Base-by-base conservation (phyloP, 805 yeast species). In the Scheffersomyces amazonensis region DNA sequence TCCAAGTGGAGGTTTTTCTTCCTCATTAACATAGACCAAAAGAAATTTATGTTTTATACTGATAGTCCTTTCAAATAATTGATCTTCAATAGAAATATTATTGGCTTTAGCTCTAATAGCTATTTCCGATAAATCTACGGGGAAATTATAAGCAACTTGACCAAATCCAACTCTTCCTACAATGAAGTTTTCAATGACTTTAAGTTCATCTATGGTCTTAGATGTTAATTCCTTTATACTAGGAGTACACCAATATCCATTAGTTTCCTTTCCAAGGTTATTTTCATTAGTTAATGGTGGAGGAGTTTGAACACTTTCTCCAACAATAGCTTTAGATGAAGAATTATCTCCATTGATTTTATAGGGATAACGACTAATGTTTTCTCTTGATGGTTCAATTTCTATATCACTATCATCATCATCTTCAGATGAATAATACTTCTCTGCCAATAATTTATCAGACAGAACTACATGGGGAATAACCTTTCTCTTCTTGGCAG, bases 221-320 rank as follows among this genome's bases (percentile, higher is more conserved):
- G 54, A 45, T 0, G 70, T 45, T 2, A 86, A 62, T 21, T 75
- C 77, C 2, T 62, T 64, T 12, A 82, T 61, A 0, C 83, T 60
- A 1, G 93, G 95, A 0, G 83, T 70, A 43, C 87, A 78, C 89
- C 91, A 86, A 50, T 85, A 85, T 2, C 75, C 85, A 4, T 57
- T 51, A 13, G 32, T 27, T 31, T 35, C 35, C 4, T 27, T n/a
- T n/a, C n/a, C 42, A n/a, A n/a, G n/a, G n/a, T n/a, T n/a, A n/a
- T n/a, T n/a, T n/a, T n/a, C 12, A 37, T 33, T 11, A 36, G 21
- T 20, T 43, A 39, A 16, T 39, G 20, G 16, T 32, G 43, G 41
- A 13, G 40, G 17, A 15, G 37, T 19, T 19, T 42, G 33, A 9
- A 40, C 45, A 20, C 48, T 45, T 37, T 50, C 46, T 4, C 51